A percentile compares a stretch with the other conserved stretches of the same genome.
Evolutionary conservation across 108 stramenopile genomes (phyloP).

Genomic region (Poteriospumella lacustris): DNA sequence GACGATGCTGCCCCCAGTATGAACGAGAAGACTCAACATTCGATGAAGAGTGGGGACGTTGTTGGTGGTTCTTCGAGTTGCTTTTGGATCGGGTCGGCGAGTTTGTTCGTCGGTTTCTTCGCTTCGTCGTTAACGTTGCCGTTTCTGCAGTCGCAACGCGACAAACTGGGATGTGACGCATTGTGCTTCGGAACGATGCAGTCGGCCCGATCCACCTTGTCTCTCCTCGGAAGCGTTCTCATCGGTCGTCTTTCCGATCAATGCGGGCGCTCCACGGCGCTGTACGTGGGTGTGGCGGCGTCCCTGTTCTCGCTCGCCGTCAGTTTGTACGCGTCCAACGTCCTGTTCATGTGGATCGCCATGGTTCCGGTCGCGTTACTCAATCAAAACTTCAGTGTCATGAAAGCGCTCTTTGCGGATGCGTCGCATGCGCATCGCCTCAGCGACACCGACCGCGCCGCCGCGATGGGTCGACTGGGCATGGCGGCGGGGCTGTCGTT

Average conservation of each 20-base stretch:
- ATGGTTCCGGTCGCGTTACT: conserved; percentile 66
- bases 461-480: conserved; percentile 65
- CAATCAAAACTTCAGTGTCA: conserved; percentile 68
- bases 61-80: too few species aligned
- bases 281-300: conserved; percentile 62
- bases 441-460: conserved; percentile 32
- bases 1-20: too few species aligned
- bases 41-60: too few species aligned
- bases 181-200: conserved; percentile 68
- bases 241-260: conserved; percentile 68
- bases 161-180: conserved; percentile 10
- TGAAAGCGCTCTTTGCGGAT: conserved; percentile 47
- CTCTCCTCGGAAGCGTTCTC: conserved; percentile 60
- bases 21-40: too few species aligned
- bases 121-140: background rate
- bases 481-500: conserved; percentile 65
- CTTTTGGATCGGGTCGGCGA: too few species aligned
- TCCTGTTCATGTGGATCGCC: conserved; percentile 60
- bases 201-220: conserved; percentile 61
- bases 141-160: conserved; percentile 1
- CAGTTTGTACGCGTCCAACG: conserved; percentile 38
- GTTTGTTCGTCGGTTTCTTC: background rate
- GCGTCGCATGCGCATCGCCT: background rate
- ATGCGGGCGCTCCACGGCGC: conserved; percentile 53
- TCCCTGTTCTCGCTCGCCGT: conserved; percentile 48